Evolutionary conservation across 1,284 basidiomycete species (phyloP), one percentile per base, ranked within the genome.

Genomic region (Melanopsichium pennsylvanicum): DNA sequence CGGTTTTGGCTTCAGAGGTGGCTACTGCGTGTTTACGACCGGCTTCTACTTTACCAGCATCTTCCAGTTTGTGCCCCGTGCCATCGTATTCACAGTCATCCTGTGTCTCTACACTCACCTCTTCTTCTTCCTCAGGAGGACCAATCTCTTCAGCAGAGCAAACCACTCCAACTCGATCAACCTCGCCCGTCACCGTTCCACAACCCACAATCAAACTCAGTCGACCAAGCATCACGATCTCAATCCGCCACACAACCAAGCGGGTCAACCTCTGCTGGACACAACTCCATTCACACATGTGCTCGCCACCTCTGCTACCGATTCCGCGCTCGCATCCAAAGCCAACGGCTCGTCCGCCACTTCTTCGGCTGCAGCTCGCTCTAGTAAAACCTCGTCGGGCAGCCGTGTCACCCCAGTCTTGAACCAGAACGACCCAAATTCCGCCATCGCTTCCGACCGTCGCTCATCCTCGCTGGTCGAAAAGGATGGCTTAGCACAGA

Each of bases 61-160:
- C 49, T 74, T 75, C 39, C 66, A 61, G 16, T 74, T 77, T 27
- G 48, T 75, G 3, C 74, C 74, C 7, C 47, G 69, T 19, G 67
- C 51, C 31, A 42, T 70, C 16, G 75, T 77, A 10, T 67, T 75
- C 21, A 27, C 68, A 36, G 56, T 74, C 57, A 74, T 71, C 27
- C 19, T 77, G 18, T 52, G 64, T 42, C 71, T 77, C 38, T 77
- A 77, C 47, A 75, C 75, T 22, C 75, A 75, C 22, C 72, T 77
- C 55, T 77, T 77, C 56, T 74, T 77, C 66, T 77, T 77, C 61
- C 49, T 77, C 2, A 54, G 75, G 18, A 45, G 75, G 13, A 75
- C 72, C 15, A 75, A 72, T 35, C 55, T 77, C 19, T 75, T 75
- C 48, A 66, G 55, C 50, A 66, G 54, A 21, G 59, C 54, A 5